A percentile compares a stretch with the other conserved stretches of the same genome.
Conservation (phyloP, 208 protist genomes). For the Trichomonas tenax region DNA sequence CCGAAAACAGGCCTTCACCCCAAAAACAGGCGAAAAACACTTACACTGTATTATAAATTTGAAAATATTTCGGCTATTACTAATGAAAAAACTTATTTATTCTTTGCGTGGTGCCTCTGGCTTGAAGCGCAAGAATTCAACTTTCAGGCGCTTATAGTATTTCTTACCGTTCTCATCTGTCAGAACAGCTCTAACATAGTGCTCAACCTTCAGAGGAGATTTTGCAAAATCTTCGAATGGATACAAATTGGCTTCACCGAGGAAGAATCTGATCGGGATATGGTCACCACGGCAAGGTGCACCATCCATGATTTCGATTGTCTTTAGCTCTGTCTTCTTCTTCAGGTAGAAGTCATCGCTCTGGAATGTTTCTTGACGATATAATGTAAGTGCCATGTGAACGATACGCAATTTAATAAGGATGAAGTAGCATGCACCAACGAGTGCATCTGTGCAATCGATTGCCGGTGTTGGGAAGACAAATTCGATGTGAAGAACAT, state of each 20-base stretch:
- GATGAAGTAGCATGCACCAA: not conserved
- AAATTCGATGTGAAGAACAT: conserved; percentile 12
- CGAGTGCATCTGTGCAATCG: not conserved
- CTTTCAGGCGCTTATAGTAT: not conserved
- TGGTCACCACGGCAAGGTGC: not conserved
- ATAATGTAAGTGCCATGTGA: not conserved
- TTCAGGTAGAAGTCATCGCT: not conserved
- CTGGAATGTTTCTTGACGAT: not conserved
- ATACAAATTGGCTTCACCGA: not conserved
- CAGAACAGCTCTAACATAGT: not conserved
- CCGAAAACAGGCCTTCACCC: too few relatives aligned
- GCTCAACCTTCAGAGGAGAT: not conserved
- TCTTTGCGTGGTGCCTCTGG: not conserved
- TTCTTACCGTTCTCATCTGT: not conserved
- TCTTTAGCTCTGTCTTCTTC: not conserved
- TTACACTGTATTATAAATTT: too few relatives aligned
- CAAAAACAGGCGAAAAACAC: too few relatives aligned
- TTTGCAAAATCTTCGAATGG: not conserved
- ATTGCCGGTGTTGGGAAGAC: not conserved
- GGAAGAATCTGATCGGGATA: not conserved
- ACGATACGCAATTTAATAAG: not conserved
- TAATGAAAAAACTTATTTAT: not conserved
- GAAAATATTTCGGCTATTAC: too few relatives aligned
- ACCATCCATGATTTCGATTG: not conserved
- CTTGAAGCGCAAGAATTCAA: not conserved